phyloP scores from a whole-genome alignment of 2,329 filamentous ascomycete species.

The Thelonectria rubi region DNA sequence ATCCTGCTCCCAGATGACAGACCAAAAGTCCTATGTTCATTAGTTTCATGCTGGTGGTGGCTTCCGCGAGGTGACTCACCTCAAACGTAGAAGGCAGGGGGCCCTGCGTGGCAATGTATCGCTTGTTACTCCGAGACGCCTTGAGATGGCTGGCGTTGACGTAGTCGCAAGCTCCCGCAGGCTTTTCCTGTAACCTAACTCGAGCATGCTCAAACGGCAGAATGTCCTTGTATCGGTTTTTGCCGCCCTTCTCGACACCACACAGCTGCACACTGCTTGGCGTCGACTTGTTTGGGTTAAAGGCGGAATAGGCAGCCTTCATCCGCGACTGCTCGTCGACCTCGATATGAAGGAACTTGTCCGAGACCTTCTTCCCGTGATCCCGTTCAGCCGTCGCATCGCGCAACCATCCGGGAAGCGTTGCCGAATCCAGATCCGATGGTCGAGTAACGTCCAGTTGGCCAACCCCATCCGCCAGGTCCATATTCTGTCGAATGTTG shows the following conservation, averaged over 20 bases:
- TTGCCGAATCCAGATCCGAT: conserved; percentile 54
- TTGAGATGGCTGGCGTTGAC: conserved; percentile 92
- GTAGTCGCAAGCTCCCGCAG: conserved; percentile 82
- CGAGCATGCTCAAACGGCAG: conserved; percentile 94
- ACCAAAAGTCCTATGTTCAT: conserved; percentile 87
- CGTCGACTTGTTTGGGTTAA: conserved; percentile 50
- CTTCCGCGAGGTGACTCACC: conserved; percentile 59
- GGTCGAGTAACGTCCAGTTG: conserved; percentile 71
- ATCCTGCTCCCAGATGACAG: conserved; percentile 95
- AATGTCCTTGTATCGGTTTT: conserved; percentile 98
- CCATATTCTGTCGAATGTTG: conserved; percentile 97
- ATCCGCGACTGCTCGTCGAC: conserved; percentile 89
- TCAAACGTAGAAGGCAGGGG: conserved; percentile 92
- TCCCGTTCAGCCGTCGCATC: conserved; percentile 72
- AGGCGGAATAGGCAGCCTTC: conserved; percentile 74
- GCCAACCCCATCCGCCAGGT: conserved; percentile 90
- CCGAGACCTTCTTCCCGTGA: conserved; percentile 80
- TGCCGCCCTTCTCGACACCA: conserved; percentile 91
- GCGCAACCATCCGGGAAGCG: conserved; percentile 80
- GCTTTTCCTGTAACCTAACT: conserved; percentile 77
- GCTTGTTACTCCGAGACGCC: conserved; percentile 83
- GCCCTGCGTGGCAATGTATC: conserved; percentile 95
- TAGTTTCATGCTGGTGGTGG: conserved; percentile 30
- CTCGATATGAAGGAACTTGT: conserved; percentile 86
- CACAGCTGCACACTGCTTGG: conserved; percentile 73